Evolutionary conservation across 371 early-diverging fungal genomes (phyloP).

Genomic region (Catenaria anguillulae): DNA sequence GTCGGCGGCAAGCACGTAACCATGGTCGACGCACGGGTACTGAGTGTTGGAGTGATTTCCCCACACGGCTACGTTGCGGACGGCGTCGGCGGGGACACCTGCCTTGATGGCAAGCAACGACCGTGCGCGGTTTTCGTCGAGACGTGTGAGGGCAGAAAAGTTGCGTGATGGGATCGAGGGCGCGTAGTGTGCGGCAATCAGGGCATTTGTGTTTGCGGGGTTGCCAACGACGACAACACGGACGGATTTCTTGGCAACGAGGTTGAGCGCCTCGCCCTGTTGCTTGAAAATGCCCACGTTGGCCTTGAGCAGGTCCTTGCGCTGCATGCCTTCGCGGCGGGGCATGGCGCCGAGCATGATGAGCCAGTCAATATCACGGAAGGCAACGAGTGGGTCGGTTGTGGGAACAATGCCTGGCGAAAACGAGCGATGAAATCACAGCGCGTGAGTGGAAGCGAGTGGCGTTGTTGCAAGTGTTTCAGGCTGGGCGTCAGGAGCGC

Average conservation of each 20-base stretch:
- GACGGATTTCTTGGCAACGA: conserved; percentile 4
- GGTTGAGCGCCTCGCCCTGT: conserved; percentile 5
- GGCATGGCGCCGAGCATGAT: conserved; percentile 6
- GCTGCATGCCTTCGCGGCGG: conserved; percentile 6
- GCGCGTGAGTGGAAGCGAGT: too few relatives aligned
- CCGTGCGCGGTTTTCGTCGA: conserved; percentile 8
- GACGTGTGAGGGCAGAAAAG: conserved; percentile 1
- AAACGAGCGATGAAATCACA: too few relatives aligned
- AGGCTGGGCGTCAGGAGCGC: too few relatives aligned
- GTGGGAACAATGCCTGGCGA: neutral
- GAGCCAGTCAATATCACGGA: neutral
- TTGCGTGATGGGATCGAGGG: neutral
- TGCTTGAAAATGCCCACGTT: conserved; percentile 6
- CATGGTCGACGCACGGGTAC: neutral
- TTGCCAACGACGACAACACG: conserved; percentile 5
- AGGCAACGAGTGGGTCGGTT: conserved; percentile 1
- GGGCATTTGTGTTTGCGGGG: conserved; percentile 3
- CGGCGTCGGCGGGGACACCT: neutral
- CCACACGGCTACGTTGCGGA: conserved; percentile 4
- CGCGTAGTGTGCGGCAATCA: neutral
- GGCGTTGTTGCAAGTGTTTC: too few relatives aligned
- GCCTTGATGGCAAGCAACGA: neutral
- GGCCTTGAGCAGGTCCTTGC: conserved; percentile 2
- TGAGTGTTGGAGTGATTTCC: conserved; percentile 7
- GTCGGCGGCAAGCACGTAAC: neutral